Evolutionary conservation across 345 rosid species (phyloP).

Genomic region (Brassica juncea): DNA sequence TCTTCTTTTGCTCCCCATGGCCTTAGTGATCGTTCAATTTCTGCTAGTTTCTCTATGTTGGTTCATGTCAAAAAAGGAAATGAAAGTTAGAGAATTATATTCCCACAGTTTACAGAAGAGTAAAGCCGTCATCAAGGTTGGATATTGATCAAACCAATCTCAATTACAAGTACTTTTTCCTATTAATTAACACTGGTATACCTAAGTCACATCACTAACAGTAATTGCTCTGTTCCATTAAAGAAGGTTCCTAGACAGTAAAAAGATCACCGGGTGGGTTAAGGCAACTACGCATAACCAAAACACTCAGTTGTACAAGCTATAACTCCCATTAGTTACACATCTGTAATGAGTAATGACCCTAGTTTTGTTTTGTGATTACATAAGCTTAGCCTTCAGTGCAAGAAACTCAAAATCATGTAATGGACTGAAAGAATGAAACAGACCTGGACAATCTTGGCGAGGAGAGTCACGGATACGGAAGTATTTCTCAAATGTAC

Average conservation of each 20-base stretch:
- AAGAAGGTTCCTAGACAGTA: background rate
- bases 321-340: background rate
- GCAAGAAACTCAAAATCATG: background rate
- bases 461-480: slow-evolving; percentile 76
- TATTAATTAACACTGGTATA: background rate
- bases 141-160: background rate
- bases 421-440: slow-evolving; percentile 13
- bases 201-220: background rate
- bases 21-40: slow-evolving; percentile 57
- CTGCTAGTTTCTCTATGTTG: slow-evolving; percentile 70
- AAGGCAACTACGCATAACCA: background rate
- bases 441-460: slow-evolving; percentile 90
- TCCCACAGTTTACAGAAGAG: background rate
- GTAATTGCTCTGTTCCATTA: background rate
- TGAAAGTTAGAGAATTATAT: slow-evolving; percentile 8
- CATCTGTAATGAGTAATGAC: background rate
- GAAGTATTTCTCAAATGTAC: slow-evolving; percentile 82
- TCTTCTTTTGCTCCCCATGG: slow-evolving; percentile 84
- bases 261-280: background rate
- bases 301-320: background rate
- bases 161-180: background rate
- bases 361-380: background rate
- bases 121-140: background rate
- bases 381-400: background rate
- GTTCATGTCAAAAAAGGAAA: slow-evolving; percentile 9